phyloP scores from a whole-genome alignment of 2,329 filamentous ascomycete species.

The Stenocarpella maydis region DNA sequence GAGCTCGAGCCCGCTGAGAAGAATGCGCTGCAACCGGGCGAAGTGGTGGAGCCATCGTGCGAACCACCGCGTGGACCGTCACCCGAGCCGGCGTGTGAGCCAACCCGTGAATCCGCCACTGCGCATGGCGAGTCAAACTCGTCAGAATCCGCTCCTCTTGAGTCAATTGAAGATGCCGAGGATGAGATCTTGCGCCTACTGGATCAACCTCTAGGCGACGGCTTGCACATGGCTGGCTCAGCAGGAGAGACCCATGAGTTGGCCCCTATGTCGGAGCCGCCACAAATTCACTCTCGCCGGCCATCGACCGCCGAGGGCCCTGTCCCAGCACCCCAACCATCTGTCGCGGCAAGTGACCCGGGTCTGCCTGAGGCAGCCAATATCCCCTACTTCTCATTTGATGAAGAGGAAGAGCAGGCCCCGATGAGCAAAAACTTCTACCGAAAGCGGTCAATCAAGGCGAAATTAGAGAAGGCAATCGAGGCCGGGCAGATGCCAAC shows the following conservation, averaged over 20 bases:
- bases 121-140: constrained; percentile 1
- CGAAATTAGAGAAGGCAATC: constrained; percentile 70
- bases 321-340: constrained; percentile 40
- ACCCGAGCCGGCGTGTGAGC: neutral
- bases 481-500: constrained; percentile 84
- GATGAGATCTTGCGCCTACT: constrained; percentile 32
- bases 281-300: constrained; percentile 36
- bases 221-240: neutral
- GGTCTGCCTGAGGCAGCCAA: constrained; percentile 43
- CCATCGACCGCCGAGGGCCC: constrained; percentile 38
- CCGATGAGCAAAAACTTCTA: constrained; percentile 70
- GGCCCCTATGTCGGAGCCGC: constrained; percentile 30
- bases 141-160: constrained; percentile 14
- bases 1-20: neutral
- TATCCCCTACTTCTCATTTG: constrained; percentile 45
- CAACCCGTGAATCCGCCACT: neutral
- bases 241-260: constrained; percentile 15
- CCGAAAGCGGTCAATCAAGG: constrained; percentile 68
- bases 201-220: constrained; percentile 18
- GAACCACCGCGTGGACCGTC: neutral
- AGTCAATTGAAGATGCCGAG: constrained; percentile 16
- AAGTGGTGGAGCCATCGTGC: neutral
- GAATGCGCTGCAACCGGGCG: neutral
- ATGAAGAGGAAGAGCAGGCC: constrained; percentile 50
- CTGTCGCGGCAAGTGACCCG: constrained; percentile 58